Evolutionary conservation across 139 green algal species (phyloP), one percentile per base, ranked within the genome.

Genomic region (Limnomonas spitsbergensis): DNA sequence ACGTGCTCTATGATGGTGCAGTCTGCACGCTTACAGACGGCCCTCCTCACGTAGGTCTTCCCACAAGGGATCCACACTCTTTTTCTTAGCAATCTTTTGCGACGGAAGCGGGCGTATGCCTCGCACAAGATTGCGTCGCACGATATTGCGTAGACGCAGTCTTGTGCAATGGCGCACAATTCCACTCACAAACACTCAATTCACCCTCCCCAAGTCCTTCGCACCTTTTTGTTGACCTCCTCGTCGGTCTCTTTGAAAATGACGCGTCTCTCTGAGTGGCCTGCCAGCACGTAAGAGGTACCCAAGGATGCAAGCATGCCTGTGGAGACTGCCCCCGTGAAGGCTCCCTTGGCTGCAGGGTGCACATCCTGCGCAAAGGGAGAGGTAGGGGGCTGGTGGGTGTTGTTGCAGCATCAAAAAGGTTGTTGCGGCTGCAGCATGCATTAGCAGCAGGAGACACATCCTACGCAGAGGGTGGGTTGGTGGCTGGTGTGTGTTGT

Each of bases 261-360:
- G 4, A 27, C 24, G 35, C 68, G 68, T 24, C 68, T 42, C 68
- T 74, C 68, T 47, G 35, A 53, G 68, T 74, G 68, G 3, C 68
- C 68, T 20, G 68, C 68, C 4, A 74, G 36, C 9, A 74, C 68
- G 24, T 47, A 74, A 7, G 4, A n/a, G 35, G 26, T 29, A 20
- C 68, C 68, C 35, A 74, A 20, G 4, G 68, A 53, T 4, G 36
- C 27, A 26, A 74, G 36, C 68, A 74, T 74, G 7, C 68, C 68
- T 7, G 68, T n/a, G 14, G 68, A 42, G 3, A 74, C 68, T 4
- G 35, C 68, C 9, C 68, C 68, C 9, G 68, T 74, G 68, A 74
- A 74, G 4, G 68, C 68, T n/a, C 68, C 68, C 68, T 74, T 74
- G 35, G 68, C 35, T 4, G 7, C 68, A n/a, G 68, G 68, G 68